Conservation (phyloP, 495 filamentous ascomycete genomes). For the Aspergillus carlsbadensis region DNA sequence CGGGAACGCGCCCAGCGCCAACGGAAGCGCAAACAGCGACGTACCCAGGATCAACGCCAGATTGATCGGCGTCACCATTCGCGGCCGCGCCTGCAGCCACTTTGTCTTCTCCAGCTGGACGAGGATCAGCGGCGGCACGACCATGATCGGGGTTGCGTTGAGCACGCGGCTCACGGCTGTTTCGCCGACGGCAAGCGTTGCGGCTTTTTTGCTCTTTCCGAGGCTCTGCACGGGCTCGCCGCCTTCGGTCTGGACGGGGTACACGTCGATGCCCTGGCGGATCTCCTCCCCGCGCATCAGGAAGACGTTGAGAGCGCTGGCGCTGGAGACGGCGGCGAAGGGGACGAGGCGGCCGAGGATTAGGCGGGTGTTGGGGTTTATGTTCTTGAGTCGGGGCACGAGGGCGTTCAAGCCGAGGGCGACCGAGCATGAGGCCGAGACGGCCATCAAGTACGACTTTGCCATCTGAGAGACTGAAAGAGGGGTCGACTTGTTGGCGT, state of each 20-base stretch:
- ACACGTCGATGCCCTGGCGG: conserved; percentile 90
- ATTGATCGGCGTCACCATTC: conserved; percentile 74
- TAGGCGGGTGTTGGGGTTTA: conserved; percentile 69
- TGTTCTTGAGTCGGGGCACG: conserved; percentile 76
- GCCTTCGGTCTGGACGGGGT: conserved; percentile 64
- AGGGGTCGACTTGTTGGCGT: conserved; percentile 94
- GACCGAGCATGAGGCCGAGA: conserved; percentile 87
- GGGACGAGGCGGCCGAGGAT: conserved; percentile 83
- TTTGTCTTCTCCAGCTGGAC: conserved; percentile 60
- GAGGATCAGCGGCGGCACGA: conserved; percentile 81
- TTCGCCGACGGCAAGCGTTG: conserved; percentile 83
- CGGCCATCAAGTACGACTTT: conserved; percentile 89
- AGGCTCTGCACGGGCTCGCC: conserved; percentile 62
- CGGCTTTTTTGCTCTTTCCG: conserved; percentile 85
- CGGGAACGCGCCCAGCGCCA: conserved; percentile 89
- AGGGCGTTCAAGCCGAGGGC: conserved; percentile 88
- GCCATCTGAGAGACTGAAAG: conserved; percentile 75
- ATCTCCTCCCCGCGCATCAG: conserved; percentile 98
- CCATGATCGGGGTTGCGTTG: conserved; percentile 96
- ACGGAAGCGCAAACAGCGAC: conserved; percentile 74
- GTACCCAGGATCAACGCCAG: conserved; percentile 77
- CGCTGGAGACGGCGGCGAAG: conserved; percentile 90
- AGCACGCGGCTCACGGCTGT: conserved; percentile 86
- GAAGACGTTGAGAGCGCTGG: conserved; percentile 90
- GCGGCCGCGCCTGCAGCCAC: conserved; percentile 71